A percentile compares a stretch with the other conserved stretches of the same genome.
phyloP scores from a whole-genome alignment of 2,329 filamentous ascomycete species.

The Ophiostoma ips region DNA sequence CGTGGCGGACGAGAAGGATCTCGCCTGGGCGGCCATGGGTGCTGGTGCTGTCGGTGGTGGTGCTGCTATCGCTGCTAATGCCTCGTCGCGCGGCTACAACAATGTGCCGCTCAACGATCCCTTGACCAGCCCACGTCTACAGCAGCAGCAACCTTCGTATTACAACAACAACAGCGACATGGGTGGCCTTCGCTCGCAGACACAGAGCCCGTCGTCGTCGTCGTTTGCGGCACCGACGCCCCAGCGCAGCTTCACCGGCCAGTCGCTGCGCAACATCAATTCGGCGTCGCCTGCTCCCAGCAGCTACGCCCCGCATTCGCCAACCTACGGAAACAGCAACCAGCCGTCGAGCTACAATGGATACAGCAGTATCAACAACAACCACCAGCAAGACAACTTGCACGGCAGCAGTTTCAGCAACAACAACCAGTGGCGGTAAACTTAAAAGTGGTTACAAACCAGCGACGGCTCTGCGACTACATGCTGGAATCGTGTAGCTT shows the following conservation, averaged over 20 bases:
- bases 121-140: background rate
- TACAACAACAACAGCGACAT: background rate
- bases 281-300: background rate
- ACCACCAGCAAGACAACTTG: too few relatives aligned
- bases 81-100: constrained; percentile 16
- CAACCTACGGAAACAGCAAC: background rate
- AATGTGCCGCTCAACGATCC: constrained; percentile 11
- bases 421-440: constrained; percentile 9
- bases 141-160: background rate
- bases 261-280: background rate
- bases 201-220: constrained; percentile 8
- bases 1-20: constrained; percentile 19
- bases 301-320: background rate
- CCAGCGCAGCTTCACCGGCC: constrained; percentile 11
- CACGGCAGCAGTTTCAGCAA: background rate
- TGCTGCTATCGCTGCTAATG: constrained; percentile 14
- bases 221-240: constrained; percentile 1
- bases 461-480: background rate
- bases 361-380: background rate
- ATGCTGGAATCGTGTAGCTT: constrained; percentile 5
- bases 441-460: too few relatives aligned
- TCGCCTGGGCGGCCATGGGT: constrained; percentile 14
- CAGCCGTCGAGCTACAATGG: background rate
- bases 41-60: constrained; percentile 13
- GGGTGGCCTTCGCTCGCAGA: background rate